A percentile compares a stretch with the other conserved stretches of the same genome.
These are phyloP conservation scores for Breviolum minutum DNA, from an alignment of 73 alveolate genomes.

Conservation along the genomic window DNA sequence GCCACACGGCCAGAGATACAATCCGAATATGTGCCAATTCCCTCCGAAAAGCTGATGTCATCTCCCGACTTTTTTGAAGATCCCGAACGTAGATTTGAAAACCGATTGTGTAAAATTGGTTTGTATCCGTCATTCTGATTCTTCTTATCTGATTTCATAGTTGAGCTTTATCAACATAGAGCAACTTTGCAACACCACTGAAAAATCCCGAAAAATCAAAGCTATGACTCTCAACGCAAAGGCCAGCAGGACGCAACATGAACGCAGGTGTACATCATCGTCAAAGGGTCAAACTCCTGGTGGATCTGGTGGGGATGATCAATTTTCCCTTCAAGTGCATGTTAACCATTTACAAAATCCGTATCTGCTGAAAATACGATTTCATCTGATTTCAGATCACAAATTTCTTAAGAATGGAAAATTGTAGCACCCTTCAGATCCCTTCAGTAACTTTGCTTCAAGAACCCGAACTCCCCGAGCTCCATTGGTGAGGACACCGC, in stretches of 20 bases:
- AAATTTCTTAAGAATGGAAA: too few species aligned
- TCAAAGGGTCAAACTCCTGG: slow-evolving; percentile 51
- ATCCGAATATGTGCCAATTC: not conserved
- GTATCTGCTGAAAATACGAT: too few species aligned
- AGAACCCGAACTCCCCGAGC: not conserved
- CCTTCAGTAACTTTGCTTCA: not conserved
- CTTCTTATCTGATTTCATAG: too few species aligned
- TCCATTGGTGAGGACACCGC: slow-evolving; percentile 48
- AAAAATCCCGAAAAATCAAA: not conserved
- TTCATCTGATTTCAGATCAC: too few species aligned
- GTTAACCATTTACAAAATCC: not conserved
- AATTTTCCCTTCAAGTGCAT: not conserved
- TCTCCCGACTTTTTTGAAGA: too few species aligned
- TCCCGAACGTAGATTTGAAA: too few species aligned
- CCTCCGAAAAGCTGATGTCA: too few species aligned
- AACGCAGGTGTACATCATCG: slow-evolving; percentile 27
- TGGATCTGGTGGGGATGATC: not conserved
- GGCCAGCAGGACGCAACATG: slow-evolving; percentile 41
- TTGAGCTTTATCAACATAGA: too few species aligned
- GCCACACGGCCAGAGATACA: not conserved
- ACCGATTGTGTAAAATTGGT: too few species aligned
- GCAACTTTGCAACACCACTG: too few species aligned
- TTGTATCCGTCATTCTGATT: too few species aligned
- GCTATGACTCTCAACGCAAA: not conserved
- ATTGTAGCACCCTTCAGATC: too few species aligned